Conservation (phyloP, 164 flowering plant species). For the Piper longum region DNA sequence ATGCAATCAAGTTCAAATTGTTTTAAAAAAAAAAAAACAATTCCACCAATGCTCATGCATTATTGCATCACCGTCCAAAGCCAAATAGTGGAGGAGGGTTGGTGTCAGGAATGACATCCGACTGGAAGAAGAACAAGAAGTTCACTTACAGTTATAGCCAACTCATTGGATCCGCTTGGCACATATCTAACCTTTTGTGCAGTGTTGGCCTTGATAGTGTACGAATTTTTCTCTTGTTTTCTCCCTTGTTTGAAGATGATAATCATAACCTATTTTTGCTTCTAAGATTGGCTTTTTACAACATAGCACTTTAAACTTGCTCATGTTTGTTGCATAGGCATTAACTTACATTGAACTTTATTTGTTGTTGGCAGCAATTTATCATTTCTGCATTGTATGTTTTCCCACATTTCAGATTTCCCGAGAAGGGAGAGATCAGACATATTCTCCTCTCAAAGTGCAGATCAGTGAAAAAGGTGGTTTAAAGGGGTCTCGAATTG, state of each 20-base stretch:
- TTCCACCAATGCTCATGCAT: no score
- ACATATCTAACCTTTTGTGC: slow-evolving; percentile 34
- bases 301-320: no score
- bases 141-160: slow-evolving; percentile 54
- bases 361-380: no score
- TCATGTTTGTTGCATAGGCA: slow-evolving; percentile 12
- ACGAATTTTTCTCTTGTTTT: slow-evolving; percentile 13
- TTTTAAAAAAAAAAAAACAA: no score
- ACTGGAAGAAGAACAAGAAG: slow-evolving; percentile 1
- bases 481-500: slow-evolving; percentile 73
- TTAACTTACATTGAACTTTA: background rate
- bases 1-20: no score
- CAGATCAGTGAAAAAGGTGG: slow-evolving; percentile 11
- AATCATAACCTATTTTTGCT: background rate
- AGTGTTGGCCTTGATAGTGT: slow-evolving; percentile 23
- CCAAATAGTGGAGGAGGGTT: no score
- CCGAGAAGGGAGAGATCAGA: background rate
- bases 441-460: slow-evolving; percentile 2
- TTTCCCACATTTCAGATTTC: no score
- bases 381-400: no score
- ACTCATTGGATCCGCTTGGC: slow-evolving; percentile 54
- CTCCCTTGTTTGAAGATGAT: no score
- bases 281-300: no score
- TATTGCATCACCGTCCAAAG: no score
- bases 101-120: no score